phyloP scores from a whole-genome alignment of 345 rosid genomes.

The Acer saccharum region DNA sequence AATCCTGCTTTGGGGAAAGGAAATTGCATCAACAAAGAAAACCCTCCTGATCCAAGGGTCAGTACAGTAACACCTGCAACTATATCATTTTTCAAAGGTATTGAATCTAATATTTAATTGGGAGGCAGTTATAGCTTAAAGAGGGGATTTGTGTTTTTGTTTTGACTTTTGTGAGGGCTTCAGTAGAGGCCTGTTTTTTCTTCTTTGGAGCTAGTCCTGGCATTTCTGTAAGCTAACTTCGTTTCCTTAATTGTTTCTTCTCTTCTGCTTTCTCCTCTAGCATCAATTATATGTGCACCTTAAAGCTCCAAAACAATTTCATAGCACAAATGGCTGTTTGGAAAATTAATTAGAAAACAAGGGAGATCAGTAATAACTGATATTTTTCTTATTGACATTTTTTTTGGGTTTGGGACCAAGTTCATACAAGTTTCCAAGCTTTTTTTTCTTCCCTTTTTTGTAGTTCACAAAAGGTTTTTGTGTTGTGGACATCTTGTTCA shows the following conservation, averaged over 20 bases:
- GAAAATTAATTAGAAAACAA: neutral
- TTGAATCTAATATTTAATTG: neutral
- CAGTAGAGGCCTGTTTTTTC: neutral
- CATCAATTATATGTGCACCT: neutral
- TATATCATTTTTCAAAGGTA: slow-evolving; percentile 82
- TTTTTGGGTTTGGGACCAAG: too few species aligned
- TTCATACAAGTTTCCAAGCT: too few species aligned
- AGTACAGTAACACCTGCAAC: slow-evolving; percentile 92
- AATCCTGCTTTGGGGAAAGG: slow-evolving; percentile 70
- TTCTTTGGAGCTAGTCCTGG: neutral
- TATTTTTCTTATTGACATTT: too few species aligned
- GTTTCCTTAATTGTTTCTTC: neutral
- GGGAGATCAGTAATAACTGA: neutral
- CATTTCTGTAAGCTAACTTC: neutral
- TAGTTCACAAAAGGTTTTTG: too few species aligned
- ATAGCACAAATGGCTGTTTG: neutral
- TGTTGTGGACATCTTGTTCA: too few species aligned
- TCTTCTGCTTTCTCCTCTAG: neutral
- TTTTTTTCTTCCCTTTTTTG: too few species aligned
- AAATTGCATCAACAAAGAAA: slow-evolving; percentile 53
- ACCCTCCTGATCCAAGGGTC: slow-evolving; percentile 90
- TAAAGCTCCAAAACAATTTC: neutral
- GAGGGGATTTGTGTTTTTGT: neutral
- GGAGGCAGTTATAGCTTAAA: neutral
- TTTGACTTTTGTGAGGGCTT: neutral